A percentile compares a stretch with the other conserved stretches of the same genome.
phyloP scores from a whole-genome alignment of 2,329 filamentous ascomycete genomes.

The Alternaria sp. region DNA sequence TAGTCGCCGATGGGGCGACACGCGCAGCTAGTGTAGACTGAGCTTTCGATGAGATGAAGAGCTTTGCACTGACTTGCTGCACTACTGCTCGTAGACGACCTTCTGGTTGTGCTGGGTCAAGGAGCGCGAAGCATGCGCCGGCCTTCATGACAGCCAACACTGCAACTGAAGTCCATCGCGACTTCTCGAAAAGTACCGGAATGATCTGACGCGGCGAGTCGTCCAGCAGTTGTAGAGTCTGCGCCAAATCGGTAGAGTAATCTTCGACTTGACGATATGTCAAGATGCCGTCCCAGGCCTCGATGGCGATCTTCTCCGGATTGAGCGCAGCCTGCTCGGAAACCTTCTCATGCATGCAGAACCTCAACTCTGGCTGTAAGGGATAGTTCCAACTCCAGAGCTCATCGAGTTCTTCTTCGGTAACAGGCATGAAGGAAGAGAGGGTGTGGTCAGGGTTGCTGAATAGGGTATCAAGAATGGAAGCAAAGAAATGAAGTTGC shows the following conservation, averaged over 20 bases:
- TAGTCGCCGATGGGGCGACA: slow-evolving; percentile 37
- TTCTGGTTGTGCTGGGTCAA: slow-evolving; percentile 47
- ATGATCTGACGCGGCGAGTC: slow-evolving; percentile 42
- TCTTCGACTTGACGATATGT: slow-evolving; percentile 47
- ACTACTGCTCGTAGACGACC: slow-evolving; percentile 41
- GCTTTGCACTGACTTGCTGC: slow-evolving; percentile 36
- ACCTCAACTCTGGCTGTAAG: slow-evolving; percentile 52
- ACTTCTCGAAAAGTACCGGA: slow-evolving; percentile 51
- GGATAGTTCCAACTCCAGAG: slow-evolving; percentile 59
- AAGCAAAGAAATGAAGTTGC: slow-evolving; percentile 53
- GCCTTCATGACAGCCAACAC: slow-evolving; percentile 51
- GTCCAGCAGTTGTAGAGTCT: slow-evolving; percentile 31
- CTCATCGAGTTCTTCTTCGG: slow-evolving; percentile 50
- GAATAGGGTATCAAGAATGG: slow-evolving; percentile 47
- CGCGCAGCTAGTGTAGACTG: slow-evolving; percentile 37
- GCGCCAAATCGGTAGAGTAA: slow-evolving; percentile 40
- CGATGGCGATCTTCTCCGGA: slow-evolving; percentile 48
- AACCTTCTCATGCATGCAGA: slow-evolving; percentile 58
- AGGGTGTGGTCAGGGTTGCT: slow-evolving; percentile 19
- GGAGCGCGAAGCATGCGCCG: slow-evolving; percentile 46
- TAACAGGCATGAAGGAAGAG: slow-evolving; percentile 25
- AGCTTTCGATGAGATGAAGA: slow-evolving; percentile 39
- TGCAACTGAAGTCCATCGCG: slow-evolving; percentile 47
- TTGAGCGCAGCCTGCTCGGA: slow-evolving; percentile 45
- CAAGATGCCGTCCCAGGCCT: slow-evolving; percentile 47